These are phyloP conservation scores for Malassezia arunalokei DNA, from an alignment of 1,284 basidiomycete species.

Conservation along the genomic window DNA sequence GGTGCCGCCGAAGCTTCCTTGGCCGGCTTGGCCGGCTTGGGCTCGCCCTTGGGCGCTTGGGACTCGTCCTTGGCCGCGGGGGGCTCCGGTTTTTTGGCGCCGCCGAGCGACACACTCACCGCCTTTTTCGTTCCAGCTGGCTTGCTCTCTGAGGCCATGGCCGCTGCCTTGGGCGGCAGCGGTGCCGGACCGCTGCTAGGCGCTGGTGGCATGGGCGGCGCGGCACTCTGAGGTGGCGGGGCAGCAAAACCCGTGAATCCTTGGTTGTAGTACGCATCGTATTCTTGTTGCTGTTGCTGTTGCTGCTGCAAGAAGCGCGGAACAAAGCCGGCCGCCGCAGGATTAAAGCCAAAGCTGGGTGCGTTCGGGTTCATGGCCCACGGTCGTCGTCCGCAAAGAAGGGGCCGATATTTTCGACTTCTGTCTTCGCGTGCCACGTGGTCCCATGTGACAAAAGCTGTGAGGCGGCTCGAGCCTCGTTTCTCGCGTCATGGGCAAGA, in stretches of 20 bases:
- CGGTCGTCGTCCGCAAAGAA: no score
- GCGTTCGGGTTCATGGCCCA: constrained; percentile 44
- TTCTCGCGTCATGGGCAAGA: not conserved
- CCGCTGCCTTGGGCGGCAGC: constrained; percentile 16
- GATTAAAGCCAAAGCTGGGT: constrained; percentile 42
- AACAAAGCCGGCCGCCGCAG: constrained; percentile 38
- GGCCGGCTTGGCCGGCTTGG: constrained; percentile 12
- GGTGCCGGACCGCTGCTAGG: constrained; percentile 1
- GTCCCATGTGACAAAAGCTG: not conserved
- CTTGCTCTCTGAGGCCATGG: constrained; percentile 19
- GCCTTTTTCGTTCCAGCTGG: constrained; percentile 27
- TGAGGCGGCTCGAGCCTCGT: not conserved
- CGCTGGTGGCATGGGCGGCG: constrained; percentile 10
- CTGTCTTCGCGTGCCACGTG: constrained; percentile 4
- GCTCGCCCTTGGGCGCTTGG: constrained; percentile 6
- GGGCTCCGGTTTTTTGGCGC: constrained; percentile 12
- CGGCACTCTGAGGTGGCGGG: constrained; percentile 7
- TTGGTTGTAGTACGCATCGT: constrained; percentile 18
- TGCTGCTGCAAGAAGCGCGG: constrained; percentile 24
- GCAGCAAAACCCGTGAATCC: constrained; percentile 5
- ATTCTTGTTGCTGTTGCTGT: constrained; percentile 20
- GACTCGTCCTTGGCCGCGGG: not conserved
- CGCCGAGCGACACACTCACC: constrained; percentile 42
- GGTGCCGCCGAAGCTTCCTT: not conserved
- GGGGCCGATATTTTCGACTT: no score